phyloP scores from a whole-genome alignment of 805 yeast genomes.

The Cyberlindnera petersonii region DNA sequence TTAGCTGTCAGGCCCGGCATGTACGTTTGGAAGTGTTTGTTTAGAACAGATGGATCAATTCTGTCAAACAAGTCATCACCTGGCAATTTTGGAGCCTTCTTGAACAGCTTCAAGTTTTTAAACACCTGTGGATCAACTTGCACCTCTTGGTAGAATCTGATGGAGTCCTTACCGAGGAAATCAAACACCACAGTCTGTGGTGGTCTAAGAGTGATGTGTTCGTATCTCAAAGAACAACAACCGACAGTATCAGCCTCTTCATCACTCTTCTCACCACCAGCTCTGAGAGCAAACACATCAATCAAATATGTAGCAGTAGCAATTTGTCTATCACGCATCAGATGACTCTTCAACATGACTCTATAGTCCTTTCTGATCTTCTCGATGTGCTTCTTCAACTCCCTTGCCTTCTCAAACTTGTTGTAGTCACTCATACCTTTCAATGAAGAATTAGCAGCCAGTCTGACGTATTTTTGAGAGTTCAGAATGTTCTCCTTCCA shows the following conservation, averaged over 20 bases:
- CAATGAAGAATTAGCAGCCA: constrained; percentile 85
- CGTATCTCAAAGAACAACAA: constrained; percentile 89
- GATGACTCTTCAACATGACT: constrained; percentile 60
- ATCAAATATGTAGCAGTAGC: constrained; percentile 93
- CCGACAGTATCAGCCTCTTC: constrained; percentile 99
- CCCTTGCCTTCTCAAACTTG: constrained; percentile 91
- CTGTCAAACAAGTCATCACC: constrained; percentile 94
- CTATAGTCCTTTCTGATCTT: constrained; percentile 72
- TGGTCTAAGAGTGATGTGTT: constrained; percentile 81
- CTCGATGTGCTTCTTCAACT: constrained; percentile 69
- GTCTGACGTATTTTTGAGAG: constrained; percentile 79
- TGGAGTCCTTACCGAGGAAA: constrained; percentile 93
- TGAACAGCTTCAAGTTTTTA: constrained; percentile 81
- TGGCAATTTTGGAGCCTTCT: constrained; percentile 81
- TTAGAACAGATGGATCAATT: constrained; percentile 75
- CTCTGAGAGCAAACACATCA: constrained; percentile 91
- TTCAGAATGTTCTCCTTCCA: constrained; percentile 93
- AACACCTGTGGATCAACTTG: constrained; percentile 90
- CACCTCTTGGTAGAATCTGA: constrained; percentile 87
- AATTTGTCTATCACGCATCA: constrained; percentile 84
- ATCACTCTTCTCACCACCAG: constrained; percentile 96
- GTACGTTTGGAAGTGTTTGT: constrained; percentile 82
- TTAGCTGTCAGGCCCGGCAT: constrained; percentile 94
- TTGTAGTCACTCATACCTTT: constrained; percentile 89
- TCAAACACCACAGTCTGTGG: constrained; percentile 86